phyloP scores from a whole-genome alignment of 78 protist genomes.

The Anaeramoeba flamelloides region DNA sequence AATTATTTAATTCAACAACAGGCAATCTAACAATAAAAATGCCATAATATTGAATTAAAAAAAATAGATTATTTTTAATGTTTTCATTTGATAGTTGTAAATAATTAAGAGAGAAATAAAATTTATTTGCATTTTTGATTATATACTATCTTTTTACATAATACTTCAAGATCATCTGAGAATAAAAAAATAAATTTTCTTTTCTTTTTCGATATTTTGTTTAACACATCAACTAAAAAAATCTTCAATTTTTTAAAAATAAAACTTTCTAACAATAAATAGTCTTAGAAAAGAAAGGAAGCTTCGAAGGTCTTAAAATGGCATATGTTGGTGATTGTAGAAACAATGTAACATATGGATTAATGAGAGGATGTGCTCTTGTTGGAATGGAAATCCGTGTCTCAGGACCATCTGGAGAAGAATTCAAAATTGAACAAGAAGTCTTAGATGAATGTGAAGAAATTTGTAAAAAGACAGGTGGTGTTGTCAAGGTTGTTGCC shows the following conservation, averaged over 20 bases:
- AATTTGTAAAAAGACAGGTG: slow-evolving; percentile 16
- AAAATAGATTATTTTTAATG: no score
- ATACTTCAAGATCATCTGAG: no score
- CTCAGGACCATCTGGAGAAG: slow-evolving; percentile 30
- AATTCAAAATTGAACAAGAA: slow-evolving; percentile 10
- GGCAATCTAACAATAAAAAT: no score
- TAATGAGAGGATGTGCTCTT: slow-evolving; percentile 41
- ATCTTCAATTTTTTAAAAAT: no score
- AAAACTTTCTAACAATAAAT: not conserved
- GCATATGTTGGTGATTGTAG: slow-evolving; percentile 36
- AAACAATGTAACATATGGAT: slow-evolving; percentile 60
- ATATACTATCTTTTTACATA: no score
- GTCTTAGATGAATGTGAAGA: slow-evolving; percentile 29
- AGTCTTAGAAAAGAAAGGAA: slow-evolving; percentile 16
- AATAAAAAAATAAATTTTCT: not conserved
- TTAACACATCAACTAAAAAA: no score
- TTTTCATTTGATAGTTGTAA: no score
- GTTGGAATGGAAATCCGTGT: slow-evolving; percentile 30
- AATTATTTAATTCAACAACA: no score
- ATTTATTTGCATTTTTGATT: no score
- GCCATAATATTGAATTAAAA: no score
- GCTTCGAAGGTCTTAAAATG: slow-evolving; percentile 32
- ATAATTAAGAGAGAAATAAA: no score
- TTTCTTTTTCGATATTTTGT: slow-evolving; percentile 1
- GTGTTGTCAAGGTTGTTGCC: not conserved